A percentile compares a stretch with the other conserved stretches of the same genome.
Evolutionary conservation across 805 yeast species (phyloP).

Genomic region (Clavispora asparagi): DNA sequence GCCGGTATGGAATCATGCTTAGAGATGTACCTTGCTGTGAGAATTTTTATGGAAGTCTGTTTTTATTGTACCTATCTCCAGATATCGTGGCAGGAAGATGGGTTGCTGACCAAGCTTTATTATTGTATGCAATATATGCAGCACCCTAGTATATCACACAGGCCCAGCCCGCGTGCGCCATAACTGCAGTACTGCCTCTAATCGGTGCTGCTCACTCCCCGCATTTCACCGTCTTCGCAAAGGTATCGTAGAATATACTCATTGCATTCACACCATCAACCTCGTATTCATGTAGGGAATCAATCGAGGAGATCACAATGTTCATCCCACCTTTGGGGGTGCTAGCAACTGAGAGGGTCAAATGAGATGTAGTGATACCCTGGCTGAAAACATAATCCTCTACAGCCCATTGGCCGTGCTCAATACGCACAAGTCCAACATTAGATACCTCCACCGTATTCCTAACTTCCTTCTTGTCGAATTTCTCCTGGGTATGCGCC

Average conservation of each 20-base stretch:
- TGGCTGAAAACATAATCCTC: conserved; percentile 9
- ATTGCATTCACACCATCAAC: background rate
- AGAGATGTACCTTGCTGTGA: too few relatives aligned
- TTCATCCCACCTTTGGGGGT: conserved; percentile 12
- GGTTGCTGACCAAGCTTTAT: too few relatives aligned
- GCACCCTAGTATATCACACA: too few relatives aligned
- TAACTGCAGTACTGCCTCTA: too few relatives aligned
- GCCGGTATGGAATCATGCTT: too few relatives aligned
- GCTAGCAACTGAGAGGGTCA: conserved; percentile 8
- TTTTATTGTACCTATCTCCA: too few relatives aligned
- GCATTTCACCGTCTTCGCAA: background rate
- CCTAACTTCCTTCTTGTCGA: conserved; percentile 1
- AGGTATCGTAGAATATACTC: background rate
- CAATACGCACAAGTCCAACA: conserved; percentile 4
- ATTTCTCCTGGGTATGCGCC: conserved; percentile 1
- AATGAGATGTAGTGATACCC: conserved; percentile 7
- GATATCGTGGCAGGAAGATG: too few relatives aligned
- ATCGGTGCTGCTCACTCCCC: background rate
- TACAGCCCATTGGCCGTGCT: conserved; percentile 5
- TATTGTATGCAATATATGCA: too few relatives aligned
- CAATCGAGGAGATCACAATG: conserved; percentile 5
- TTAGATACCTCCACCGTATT: conserved; percentile 12
- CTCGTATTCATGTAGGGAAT: conserved; percentile 1
- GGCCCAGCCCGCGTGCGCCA: too few relatives aligned
- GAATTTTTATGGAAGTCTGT: too few relatives aligned